Conservation (phyloP, 2,329 filamentous ascomycete genomes). For the Fusarium sp. region DNA sequence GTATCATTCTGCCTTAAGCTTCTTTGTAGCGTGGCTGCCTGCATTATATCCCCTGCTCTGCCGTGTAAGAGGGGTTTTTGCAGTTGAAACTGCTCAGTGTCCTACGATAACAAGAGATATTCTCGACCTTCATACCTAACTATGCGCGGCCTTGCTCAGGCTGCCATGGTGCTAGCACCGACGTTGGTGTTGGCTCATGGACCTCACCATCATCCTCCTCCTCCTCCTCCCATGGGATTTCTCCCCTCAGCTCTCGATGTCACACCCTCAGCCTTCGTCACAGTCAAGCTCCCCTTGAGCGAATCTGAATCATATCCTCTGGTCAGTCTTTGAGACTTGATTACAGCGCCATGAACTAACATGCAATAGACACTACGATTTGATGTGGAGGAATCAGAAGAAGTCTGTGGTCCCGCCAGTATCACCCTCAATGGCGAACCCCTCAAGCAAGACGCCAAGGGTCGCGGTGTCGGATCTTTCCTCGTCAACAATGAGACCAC, state of each 20-base stretch:
- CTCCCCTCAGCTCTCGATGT: constrained; percentile 29
- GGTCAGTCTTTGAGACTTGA: constrained; percentile 28
- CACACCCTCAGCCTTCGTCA: constrained; percentile 35
- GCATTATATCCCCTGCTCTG: background rate
- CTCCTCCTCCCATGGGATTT: constrained; percentile 22
- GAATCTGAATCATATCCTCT: constrained; percentile 29
- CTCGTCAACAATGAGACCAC: constrained; percentile 50
- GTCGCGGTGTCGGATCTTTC: constrained; percentile 55
- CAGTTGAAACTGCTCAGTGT: background rate
- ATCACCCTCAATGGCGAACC: constrained; percentile 58
- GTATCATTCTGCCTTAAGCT: constrained; percentile 21
- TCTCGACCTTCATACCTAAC: constrained; percentile 9
- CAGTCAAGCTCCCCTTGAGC: constrained; percentile 31
- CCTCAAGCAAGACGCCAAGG: constrained; percentile 52
- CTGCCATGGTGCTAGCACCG: constrained; percentile 42
- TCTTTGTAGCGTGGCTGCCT: constrained; percentile 18
- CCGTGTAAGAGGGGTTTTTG: constrained; percentile 9
- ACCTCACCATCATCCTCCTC: constrained; percentile 22
- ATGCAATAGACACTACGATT: constrained; percentile 51
- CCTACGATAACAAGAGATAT: background rate
- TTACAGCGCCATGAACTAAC: constrained; percentile 1
- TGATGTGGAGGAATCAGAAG: constrained; percentile 55
- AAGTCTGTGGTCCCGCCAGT: constrained; percentile 58
- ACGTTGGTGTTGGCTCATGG: constrained; percentile 37
- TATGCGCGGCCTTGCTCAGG: constrained; percentile 45